Evolutionary conservation across 164 flowering plant species (phyloP).

Genomic region (Vitis labrusca): DNA sequence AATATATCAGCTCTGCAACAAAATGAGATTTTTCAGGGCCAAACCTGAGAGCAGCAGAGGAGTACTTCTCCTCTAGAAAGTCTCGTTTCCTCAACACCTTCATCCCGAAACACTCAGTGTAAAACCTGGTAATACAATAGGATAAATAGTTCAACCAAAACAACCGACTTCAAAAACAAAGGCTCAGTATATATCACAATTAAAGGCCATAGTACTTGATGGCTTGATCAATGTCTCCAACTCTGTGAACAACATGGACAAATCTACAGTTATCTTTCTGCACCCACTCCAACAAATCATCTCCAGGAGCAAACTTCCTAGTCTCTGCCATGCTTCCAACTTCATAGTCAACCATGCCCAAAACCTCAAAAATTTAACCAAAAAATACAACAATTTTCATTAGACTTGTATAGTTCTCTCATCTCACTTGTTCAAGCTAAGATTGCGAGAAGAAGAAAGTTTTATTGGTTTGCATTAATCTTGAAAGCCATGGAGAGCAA

Average conservation of each 20-base stretch:
- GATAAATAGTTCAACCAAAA: too few species aligned
- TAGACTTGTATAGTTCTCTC: neutral
- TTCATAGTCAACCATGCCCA: too few species aligned
- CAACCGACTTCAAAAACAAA: too few species aligned
- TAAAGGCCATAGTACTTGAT: slow-evolving; percentile 30
- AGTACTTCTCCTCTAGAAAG: slow-evolving; percentile 59
- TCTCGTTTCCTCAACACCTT: slow-evolving; percentile 61
- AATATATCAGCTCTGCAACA: slow-evolving; percentile 59
- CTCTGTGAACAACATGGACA: slow-evolving; percentile 51
- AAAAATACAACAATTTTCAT: neutral
- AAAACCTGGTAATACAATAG: slow-evolving; percentile 37
- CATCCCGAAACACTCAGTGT: slow-evolving; percentile 68
- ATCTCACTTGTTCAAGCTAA: too few species aligned
- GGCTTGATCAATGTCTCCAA: slow-evolving; percentile 51
- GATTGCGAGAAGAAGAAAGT: too few species aligned
- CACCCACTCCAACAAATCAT: slow-evolving; percentile 41
- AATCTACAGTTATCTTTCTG: slow-evolving; percentile 46
- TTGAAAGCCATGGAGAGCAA: too few species aligned
- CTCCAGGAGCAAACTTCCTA: slow-evolving; percentile 14
- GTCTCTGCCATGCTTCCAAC: slow-evolving; percentile 5
- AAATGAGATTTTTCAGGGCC: slow-evolving; percentile 59
- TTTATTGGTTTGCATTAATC: too few species aligned
- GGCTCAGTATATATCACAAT: too few species aligned
- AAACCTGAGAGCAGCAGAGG: slow-evolving; percentile 68
- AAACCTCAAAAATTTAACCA: neutral